Percentiles rank a stretch among this genome's conserved stretches.
phyloP scores from a whole-genome alignment of 2,329 filamentous ascomycete genomes.

The Thielaviopsis punctulata region DNA sequence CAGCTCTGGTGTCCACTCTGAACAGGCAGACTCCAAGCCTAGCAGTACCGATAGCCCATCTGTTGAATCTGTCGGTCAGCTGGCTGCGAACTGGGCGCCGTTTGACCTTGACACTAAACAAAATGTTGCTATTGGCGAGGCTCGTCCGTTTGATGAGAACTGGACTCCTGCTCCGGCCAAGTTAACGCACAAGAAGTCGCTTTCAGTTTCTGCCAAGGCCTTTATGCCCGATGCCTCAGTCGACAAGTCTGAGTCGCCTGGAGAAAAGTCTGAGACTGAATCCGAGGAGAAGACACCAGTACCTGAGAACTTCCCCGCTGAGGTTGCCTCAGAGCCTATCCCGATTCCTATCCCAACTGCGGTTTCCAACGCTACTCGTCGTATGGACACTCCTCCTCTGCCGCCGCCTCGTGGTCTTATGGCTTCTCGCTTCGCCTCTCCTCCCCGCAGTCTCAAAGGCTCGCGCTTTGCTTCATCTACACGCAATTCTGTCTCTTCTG shows the following conservation, averaged over 20 bases:
- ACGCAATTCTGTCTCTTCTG: constrained; percentile 27
- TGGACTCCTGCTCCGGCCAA: constrained; percentile 24
- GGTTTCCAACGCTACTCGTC: not conserved
- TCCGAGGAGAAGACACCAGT: constrained; percentile 12
- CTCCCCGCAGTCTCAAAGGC: constrained; percentile 22
- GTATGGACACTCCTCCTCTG: constrained; percentile 15
- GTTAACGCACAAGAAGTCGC: constrained; percentile 28
- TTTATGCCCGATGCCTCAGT: constrained; percentile 37
- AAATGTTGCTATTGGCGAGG: constrained; percentile 35
- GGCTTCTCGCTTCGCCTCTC: constrained; percentile 32
- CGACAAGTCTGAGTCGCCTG: constrained; percentile 14
- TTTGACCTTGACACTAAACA: constrained; percentile 39
- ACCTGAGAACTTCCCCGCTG: constrained; percentile 9
- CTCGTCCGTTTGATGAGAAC: constrained; percentile 32
- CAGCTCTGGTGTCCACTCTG: constrained; percentile 35
- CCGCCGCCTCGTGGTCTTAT: constrained; percentile 17
- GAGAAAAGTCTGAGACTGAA: not conserved
- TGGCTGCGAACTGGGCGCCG: constrained; percentile 35
- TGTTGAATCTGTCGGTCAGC: constrained; percentile 33
- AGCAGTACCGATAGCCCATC: constrained; percentile 35
- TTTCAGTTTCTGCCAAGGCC: constrained; percentile 54
- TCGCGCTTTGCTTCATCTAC: constrained; percentile 32
- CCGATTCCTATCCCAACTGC: constrained; percentile 12
- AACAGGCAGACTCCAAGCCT: constrained; percentile 35
- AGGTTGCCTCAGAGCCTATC: constrained; percentile 12